Evolutionary conservation across 2,329 filamentous ascomycete genomes (phyloP), one percentile per base, ranked within the genome.

Genomic region (Aureobasidium sp.): DNA sequence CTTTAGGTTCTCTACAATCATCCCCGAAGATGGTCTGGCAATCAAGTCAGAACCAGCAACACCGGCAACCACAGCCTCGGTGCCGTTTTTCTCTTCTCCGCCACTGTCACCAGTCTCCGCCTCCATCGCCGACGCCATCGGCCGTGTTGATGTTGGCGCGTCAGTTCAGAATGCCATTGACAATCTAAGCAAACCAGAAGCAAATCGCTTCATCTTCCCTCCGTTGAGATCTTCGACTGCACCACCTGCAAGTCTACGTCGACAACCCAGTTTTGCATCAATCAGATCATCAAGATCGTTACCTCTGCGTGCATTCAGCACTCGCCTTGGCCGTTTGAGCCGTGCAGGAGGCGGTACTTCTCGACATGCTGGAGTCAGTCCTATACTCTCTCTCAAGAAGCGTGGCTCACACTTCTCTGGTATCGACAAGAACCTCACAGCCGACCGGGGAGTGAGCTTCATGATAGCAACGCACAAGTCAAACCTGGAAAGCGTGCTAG

Each of bases 401-500:
- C 49, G 43, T 2, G 50, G 59, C 31, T 33, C 25, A 8, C n/a
- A 42, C 10, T 57, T 47, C 23, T 47, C 50, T 19, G 51, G 59
- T 4, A 61, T 61, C 2, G 59, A 61, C 50, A 61, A 61, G 13
- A 50, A 61, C 13, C 7, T 57, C 29, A 33, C 38, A 17, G 42
- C 47, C 3, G 49, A 45, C 3, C 54, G 25, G 21, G 38, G 58
- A 53, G n/a, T 38, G 2, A 45, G 54, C 21, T 21, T 42, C 2
- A 47, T 57, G 29, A 38, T 47, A 17, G 42, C 54, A 10, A 57
- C 21, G n/a, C 40, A 47, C 33, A 57, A 40, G 11, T 57, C 38
- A 2, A 40, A 45, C 17, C n/a, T 57, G 25, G 31, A 47, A 27
- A 57, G 40, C 4, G 43, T 57, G 23, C 27, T 47, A 9, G 54